These are phyloP conservation scores for Leucocoprinus birnbaumii DNA, from an alignment of 768 basidiomycete genomes.

Conservation along the genomic window DNA sequence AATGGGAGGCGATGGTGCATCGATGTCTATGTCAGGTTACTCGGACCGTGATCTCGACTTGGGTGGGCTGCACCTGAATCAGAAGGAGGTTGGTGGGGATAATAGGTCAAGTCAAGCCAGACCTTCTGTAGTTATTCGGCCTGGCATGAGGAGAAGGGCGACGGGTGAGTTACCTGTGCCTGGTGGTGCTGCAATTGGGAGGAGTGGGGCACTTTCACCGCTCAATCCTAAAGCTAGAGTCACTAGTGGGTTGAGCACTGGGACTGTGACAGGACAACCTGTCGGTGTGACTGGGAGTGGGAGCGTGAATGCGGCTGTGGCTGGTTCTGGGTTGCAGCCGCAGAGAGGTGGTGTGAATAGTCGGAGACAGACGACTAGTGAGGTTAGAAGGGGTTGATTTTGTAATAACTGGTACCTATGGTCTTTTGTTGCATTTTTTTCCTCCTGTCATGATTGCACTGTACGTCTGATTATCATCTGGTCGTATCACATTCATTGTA, in stretches of 20 bases:
- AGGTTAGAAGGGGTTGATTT: constrained; percentile 22
- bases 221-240: constrained; percentile 68
- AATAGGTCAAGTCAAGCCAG: constrained; percentile 13
- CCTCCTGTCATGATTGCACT: not conserved
- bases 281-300: constrained; percentile 8
- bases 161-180: constrained; percentile 46
- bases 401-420: not conserved
- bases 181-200: constrained; percentile 19
- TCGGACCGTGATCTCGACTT: constrained; percentile 34
- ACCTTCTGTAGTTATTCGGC: constrained; percentile 30
- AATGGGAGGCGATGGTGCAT: constrained; percentile 57
- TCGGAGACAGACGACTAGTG: constrained; percentile 22
- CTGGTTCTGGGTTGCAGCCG: constrained; percentile 20
- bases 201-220: constrained; percentile 58
- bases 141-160: constrained; percentile 57
- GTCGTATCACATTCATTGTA: too few relatives aligned
- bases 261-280: constrained; percentile 17
- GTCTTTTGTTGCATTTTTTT: not conserved
- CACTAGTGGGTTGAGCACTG: constrained; percentile 36
- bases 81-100: constrained; percentile 27
- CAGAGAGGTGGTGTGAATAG: constrained; percentile 26
- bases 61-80: constrained; percentile 15
- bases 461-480: too few relatives aligned
- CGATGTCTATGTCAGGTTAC: constrained; percentile 51
- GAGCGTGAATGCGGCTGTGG: constrained; percentile 9